These are phyloP conservation scores for Cladosporium velox DNA, from an alignment of 2,329 filamentous ascomycete genomes.

Conservation along the genomic window DNA sequence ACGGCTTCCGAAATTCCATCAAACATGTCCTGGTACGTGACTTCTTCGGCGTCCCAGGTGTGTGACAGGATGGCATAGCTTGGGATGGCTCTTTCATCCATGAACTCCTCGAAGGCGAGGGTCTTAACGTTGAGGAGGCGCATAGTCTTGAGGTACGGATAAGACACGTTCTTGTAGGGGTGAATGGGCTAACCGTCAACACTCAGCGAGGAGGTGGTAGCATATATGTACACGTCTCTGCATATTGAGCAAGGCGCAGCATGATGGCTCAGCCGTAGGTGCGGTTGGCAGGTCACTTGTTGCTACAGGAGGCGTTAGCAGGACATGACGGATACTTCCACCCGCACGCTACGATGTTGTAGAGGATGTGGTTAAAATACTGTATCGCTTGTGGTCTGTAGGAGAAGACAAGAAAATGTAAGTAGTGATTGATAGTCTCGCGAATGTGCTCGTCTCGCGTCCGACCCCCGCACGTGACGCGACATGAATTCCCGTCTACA, in stretches of 20 bases:
- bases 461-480: slow-evolving; percentile 1
- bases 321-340: background rate
- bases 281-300: background rate
- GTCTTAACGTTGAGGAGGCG: slow-evolving; percentile 24
- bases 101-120: slow-evolving; percentile 23
- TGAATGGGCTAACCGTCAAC: background rate
- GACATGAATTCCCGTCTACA: background rate
- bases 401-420: background rate
- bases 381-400: too few relatives aligned
- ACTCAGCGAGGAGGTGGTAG: background rate
- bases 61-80: slow-evolving; percentile 32
- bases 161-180: background rate
- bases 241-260: background rate
- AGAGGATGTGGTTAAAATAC: too few relatives aligned
- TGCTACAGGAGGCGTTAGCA: background rate
- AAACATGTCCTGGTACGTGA: slow-evolving; percentile 29
- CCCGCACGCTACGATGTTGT: too few relatives aligned
- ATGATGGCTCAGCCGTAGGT: background rate
- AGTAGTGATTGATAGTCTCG: background rate
- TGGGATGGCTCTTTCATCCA: slow-evolving; percentile 25
- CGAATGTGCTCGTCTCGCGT: background rate
- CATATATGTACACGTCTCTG: background rate
- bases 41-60: slow-evolving; percentile 30
- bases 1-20: background rate
- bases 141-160: slow-evolving; percentile 15